Evolutionary conservation across 148 eudicot genomes (phyloP).

Genomic region (Nepenthes gracilis): DNA sequence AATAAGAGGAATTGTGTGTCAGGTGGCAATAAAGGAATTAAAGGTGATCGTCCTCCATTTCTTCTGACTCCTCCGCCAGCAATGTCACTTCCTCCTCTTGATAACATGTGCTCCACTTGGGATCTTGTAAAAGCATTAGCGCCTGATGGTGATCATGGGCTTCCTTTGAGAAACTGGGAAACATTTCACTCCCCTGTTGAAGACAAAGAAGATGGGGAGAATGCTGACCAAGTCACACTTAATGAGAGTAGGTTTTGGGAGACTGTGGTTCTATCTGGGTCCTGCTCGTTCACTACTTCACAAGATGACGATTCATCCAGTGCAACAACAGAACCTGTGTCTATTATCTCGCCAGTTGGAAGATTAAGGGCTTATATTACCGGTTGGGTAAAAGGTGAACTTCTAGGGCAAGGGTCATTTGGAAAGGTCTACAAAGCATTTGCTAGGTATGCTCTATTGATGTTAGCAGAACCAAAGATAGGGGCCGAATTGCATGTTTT

Average conservation of each 20-base stretch:
- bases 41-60: conserved; percentile 53
- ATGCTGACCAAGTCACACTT: conserved; percentile 8
- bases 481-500: too few species aligned
- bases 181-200: conserved; percentile 15
- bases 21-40: conserved; percentile 36
- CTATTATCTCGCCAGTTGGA: conserved; percentile 44
- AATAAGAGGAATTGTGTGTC: too few species aligned
- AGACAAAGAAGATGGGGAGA: conserved; percentile 21
- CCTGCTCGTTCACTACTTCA: conserved; percentile 55
- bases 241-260: conserved; percentile 16
- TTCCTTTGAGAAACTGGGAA: conserved; percentile 7
- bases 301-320: conserved; percentile 85
- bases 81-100: conserved; percentile 31
- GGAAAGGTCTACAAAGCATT: conserved; percentile 81
- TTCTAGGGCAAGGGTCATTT: conserved; percentile 65
- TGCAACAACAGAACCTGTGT: conserved; percentile 33
- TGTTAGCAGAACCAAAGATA: too few species aligned
- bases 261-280: conserved; percentile 29
- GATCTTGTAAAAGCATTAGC: conserved; percentile 39
- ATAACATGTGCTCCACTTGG: conserved; percentile 51
- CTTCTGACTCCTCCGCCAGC: conserved; percentile 55
- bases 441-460: conserved; percentile 39
- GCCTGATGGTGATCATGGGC: conserved; percentile 25
- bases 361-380: conserved; percentile 32
- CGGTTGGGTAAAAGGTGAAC: conserved; percentile 54